Base-by-base conservation (phyloP, 441 rosid species). In the Arabidopsis hybrid region DNA sequence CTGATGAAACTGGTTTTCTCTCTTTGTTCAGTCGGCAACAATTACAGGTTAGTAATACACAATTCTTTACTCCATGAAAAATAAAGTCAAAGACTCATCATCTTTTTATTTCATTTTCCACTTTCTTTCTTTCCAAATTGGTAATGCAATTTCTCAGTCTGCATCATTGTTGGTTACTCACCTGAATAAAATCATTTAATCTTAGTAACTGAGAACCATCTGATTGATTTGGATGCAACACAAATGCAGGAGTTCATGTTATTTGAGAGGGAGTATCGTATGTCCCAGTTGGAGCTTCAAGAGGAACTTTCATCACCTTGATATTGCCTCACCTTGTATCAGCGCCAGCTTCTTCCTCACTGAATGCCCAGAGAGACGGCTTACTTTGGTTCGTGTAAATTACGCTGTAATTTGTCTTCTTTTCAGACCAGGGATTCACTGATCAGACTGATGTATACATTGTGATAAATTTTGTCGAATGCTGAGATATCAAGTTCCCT, bases 11-110 rank as follows among this genome's bases (percentile, higher is more conserved):
- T 51, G 98, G 94, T 65, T 85, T 83, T 73, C 85, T 90, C 76
- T 82, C 86, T 71, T 85, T 96, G 73, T 96, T 93, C 73, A 96
- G 99, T 80, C 92, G 84, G 87, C 97, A 85, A 70, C 98, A 96
- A 63, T 65, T 91, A 80, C 96, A 95, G 93, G 99, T 92, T 47
- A 65, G 79, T 45, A 18, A 63, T 60, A 55, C 39, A 12, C 65
- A 11, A 34, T 26, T 51, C 14, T 42, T 46, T 49, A 13, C 60
- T 52, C 50, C 4, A 60, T 51, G 69, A 26, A 60, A 32, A 45
- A 53, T 45, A 63, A 49, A 29, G 53, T 34, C 56, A 63, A 70
- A 58, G 49, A 3, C 62, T 21, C 13, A 16, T 14, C 16, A 0
- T 35, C 34, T 8, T n/a, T 32, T 32, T 35, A 10, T 4, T 56